Percentiles rank a stretch among this genome's conserved stretches.
phyloP scores from a whole-genome alignment of 345 rosid species.

The Boechera retrofracta region DNA sequence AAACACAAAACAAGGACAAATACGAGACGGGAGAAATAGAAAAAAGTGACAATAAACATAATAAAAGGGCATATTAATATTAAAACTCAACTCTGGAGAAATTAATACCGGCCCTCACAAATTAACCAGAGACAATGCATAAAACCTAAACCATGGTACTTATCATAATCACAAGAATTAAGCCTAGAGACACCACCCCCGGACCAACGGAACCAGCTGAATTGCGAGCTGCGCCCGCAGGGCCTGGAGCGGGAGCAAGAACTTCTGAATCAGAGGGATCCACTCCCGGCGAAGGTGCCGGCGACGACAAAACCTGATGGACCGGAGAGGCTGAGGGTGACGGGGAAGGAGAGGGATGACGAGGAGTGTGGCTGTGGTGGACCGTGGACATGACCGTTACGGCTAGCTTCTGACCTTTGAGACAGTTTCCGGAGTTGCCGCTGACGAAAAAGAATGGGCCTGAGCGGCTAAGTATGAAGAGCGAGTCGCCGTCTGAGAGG shows the following conservation, averaged over 20 bases:
- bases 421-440: constrained; percentile 61
- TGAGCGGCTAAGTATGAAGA: constrained; percentile 53
- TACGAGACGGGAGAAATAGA: constrained; percentile 12
- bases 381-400: constrained; percentile 52
- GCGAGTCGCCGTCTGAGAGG: constrained; percentile 61
- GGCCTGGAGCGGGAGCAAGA: constrained; percentile 33
- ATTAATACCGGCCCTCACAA: neutral
- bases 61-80: neutral
- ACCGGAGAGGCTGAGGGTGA: constrained; percentile 20
- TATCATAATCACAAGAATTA: constrained; percentile 35
- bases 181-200: neutral
- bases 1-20: constrained; percentile 1
- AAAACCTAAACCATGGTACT: constrained; percentile 16
- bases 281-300: constrained; percentile 36
- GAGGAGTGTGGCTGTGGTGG: constrained; percentile 37
- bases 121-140: neutral
- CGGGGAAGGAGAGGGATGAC: constrained; percentile 28
- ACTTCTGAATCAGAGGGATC: constrained; percentile 19
- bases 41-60: neutral
- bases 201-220: constrained; percentile 27
- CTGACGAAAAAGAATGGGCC: constrained; percentile 72
- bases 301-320: constrained; percentile 17
- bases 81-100: neutral
- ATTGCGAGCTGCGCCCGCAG: constrained; percentile 8
- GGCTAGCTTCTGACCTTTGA: constrained; percentile 64